phyloP scores from a whole-genome alignment of 1,139 yeast species.

The Debaryomyces robertsiae region DNA sequence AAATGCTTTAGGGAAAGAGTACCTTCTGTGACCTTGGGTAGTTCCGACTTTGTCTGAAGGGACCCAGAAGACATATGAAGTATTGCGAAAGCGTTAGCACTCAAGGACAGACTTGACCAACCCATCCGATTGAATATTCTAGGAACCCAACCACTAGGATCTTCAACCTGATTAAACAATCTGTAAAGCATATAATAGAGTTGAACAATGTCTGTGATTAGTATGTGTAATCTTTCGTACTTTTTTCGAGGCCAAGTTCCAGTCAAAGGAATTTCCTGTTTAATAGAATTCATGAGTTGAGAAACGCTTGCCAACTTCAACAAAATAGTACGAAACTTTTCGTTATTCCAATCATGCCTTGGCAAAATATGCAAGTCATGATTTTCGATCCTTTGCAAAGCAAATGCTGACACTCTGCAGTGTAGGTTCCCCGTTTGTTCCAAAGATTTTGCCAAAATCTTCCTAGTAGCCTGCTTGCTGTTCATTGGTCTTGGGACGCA shows the following conservation, averaged over 20 bases:
- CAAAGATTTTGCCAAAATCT: constrained; percentile 26
- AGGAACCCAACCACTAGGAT: constrained; percentile 32
- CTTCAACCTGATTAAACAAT: constrained; percentile 30
- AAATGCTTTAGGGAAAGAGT: constrained; percentile 36
- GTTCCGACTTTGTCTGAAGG: constrained; percentile 26
- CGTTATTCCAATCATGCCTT: constrained; percentile 29
- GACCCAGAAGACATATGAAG: constrained; percentile 39
- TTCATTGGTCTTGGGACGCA: constrained; percentile 35
- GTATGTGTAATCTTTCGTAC: constrained; percentile 27
- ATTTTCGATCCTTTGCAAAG: constrained; percentile 16
- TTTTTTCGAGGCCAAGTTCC: constrained; percentile 41
- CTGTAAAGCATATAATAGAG: constrained; percentile 29
- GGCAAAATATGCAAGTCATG: constrained; percentile 18
- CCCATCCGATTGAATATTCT: constrained; percentile 33
- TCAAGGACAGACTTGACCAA: constrained; percentile 33
- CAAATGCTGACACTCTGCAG: constrained; percentile 30
- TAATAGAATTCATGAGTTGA: constrained; percentile 29
- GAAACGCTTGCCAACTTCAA: constrained; percentile 27
- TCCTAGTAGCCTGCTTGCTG: constrained; percentile 32
- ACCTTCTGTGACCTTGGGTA: constrained; percentile 40
- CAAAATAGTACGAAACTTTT: constrained; percentile 27
- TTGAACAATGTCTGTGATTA: constrained; percentile 33
- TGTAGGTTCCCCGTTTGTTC: constrained; percentile 34
- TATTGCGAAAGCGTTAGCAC: constrained; percentile 35
- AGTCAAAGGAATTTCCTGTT: constrained; percentile 33